Conservation (phyloP, 192 early-diverging fungal species). For the Coemansia interrupta region DNA sequence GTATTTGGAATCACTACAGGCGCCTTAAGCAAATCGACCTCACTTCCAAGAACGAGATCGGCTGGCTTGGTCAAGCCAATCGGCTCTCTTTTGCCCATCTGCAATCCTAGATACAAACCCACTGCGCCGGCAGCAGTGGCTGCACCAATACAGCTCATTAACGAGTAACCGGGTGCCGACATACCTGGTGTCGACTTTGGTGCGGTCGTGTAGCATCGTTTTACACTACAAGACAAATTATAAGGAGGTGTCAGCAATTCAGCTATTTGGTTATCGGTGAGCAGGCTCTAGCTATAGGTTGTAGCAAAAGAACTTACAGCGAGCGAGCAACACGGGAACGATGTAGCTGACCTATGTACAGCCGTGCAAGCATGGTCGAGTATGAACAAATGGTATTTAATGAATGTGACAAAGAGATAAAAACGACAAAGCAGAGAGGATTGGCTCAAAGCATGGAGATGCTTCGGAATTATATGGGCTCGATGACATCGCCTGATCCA, state of each 20-base stretch:
- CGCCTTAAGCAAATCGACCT: slow-evolving; percentile 15
- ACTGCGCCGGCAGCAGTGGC: slow-evolving; percentile 7
- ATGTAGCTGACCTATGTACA: no score
- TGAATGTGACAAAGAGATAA: no score
- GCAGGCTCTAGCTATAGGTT: neutral
- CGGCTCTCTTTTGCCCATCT: neutral
- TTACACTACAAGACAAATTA: neutral
- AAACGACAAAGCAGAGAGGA: no score
- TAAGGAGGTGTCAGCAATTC: neutral
- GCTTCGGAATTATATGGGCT: no score
- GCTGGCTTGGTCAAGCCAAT: no score
- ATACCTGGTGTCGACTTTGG: neutral
- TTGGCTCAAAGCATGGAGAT: no score
- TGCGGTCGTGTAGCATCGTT: slow-evolving; percentile 6
- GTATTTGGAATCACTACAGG: slow-evolving; percentile 29
- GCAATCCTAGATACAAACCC: slow-evolving; percentile 3
- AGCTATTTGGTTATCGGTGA: neutral
- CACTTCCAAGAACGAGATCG: slow-evolving; percentile 17
- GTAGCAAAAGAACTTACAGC: no score
- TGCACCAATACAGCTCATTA: neutral
- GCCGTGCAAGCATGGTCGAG: no score
- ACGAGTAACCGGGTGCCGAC: slow-evolving; percentile 3
- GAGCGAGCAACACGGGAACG: no score
- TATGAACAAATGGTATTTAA: no score
- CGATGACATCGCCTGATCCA: no score